These are phyloP conservation scores for Colletotrichum spinosum DNA, from an alignment of 2,329 filamentous ascomycete species.

Conservation along the genomic window DNA sequence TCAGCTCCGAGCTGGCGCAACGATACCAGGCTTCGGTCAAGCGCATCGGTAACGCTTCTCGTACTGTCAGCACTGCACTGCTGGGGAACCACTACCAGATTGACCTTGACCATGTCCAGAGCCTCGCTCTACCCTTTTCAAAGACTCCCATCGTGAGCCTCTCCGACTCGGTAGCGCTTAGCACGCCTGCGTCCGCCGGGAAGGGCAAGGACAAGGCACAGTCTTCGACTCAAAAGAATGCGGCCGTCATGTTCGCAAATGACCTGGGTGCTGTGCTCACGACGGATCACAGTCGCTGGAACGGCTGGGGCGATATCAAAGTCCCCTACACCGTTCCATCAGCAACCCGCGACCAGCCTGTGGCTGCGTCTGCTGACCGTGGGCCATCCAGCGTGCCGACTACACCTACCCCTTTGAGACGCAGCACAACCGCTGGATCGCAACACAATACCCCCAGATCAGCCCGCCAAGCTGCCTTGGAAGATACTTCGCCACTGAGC, in stretches of 20 bases:
- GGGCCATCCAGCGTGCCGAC: slow-evolving; percentile 62
- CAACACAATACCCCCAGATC: slow-evolving; percentile 57
- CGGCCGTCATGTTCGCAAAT: slow-evolving; percentile 78
- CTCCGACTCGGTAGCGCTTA: slow-evolving; percentile 61
- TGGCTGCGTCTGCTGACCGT: slow-evolving; percentile 20
- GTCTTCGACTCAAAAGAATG: slow-evolving; percentile 55
- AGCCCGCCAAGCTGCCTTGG: slow-evolving; percentile 45
- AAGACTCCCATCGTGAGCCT: slow-evolving; percentile 72
- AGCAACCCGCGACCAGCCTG: slow-evolving; percentile 36
- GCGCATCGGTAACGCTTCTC: slow-evolving; percentile 73
- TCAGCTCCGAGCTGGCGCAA: slow-evolving; percentile 88
- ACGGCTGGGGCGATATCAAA: slow-evolving; percentile 83
- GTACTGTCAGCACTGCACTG: slow-evolving; percentile 77
- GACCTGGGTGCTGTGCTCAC: slow-evolving; percentile 83
- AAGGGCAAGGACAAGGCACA: slow-evolving; percentile 82
- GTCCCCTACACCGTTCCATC: slow-evolving; percentile 70
- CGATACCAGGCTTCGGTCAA: slow-evolving; percentile 92
- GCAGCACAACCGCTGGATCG: slow-evolving; percentile 69
- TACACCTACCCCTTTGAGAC: slow-evolving; percentile 81
- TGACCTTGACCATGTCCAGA: slow-evolving; percentile 83
- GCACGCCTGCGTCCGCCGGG: slow-evolving; percentile 64
- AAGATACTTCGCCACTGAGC: slow-evolving; percentile 62
- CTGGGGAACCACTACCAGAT: slow-evolving; percentile 88
- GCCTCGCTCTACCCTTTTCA: slow-evolving; percentile 83
- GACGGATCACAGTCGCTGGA: slow-evolving; percentile 70